Percentiles rank a stretch among this genome's conserved stretches.
phyloP scores from a whole-genome alignment of 805 yeast species.

The Henningerozyma blattae region DNA sequence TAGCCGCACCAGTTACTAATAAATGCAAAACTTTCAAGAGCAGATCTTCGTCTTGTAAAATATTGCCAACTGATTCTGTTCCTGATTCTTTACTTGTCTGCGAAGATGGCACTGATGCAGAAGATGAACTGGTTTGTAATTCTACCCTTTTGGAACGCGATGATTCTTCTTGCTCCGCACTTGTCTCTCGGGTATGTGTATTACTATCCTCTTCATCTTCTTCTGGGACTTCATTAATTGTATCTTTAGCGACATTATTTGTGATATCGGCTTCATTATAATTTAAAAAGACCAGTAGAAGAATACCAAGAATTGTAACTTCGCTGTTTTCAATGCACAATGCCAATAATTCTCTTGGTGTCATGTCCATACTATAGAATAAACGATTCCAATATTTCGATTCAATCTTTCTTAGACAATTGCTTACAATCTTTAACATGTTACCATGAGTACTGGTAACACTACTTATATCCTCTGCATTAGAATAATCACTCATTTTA shows the following conservation, averaged over 20 bases:
- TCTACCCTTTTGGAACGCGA: neutral
- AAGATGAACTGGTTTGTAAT: neutral
- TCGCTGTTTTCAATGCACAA: slow-evolving; percentile 22
- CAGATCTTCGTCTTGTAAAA: slow-evolving; percentile 20
- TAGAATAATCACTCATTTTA: slow-evolving; percentile 5
- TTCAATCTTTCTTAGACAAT: slow-evolving; percentile 25
- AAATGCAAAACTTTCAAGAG: slow-evolving; percentile 21
- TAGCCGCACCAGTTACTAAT: slow-evolving; percentile 20
- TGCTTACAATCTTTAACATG: slow-evolving; percentile 23
- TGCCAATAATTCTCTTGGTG: slow-evolving; percentile 21
- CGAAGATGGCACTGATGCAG: neutral
- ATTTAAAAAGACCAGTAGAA: slow-evolving; percentile 22
- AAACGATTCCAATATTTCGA: slow-evolving; percentile 21
- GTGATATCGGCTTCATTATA: slow-evolving; percentile 16
- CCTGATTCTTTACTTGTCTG: neutral
- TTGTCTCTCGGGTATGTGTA: too few species aligned
- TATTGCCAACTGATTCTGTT: slow-evolving; percentile 7
- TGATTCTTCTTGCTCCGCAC: neutral
- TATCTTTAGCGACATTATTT: slow-evolving; percentile 7
- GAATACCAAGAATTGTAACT: slow-evolving; percentile 20
- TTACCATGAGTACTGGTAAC: slow-evolving; percentile 5
- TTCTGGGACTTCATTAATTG: neutral
- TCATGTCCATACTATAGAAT: slow-evolving; percentile 15
- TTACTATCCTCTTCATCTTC: neutral
- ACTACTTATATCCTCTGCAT: neutral